Percentiles rank a stretch among this genome's conserved stretches.
phyloP scores from a whole-genome alignment of 169 alveolate genomes.

The Eimeria nieschulzi region DNA sequence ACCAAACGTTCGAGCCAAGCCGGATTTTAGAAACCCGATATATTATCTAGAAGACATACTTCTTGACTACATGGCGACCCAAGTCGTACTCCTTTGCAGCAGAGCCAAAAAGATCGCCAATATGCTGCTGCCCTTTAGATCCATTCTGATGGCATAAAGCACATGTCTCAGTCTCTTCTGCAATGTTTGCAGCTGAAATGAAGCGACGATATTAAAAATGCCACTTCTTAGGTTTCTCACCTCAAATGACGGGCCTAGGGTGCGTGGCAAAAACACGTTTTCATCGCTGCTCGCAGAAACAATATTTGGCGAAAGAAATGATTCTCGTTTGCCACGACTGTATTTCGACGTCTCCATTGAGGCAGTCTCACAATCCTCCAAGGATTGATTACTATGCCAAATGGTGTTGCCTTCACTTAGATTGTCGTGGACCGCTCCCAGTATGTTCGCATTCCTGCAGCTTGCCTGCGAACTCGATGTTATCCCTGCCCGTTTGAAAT shows the following conservation, averaged over 20 bases:
- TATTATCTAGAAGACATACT: background rate
- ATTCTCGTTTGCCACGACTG: background rate
- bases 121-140: background rate
- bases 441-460: background rate
- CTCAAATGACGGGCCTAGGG: background rate
- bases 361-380: background rate
- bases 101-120: background rate
- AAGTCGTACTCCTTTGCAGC: conserved; percentile 4
- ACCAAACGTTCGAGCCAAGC: too few species aligned
- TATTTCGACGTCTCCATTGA: background rate
- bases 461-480: background rate
- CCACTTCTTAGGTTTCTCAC: too few species aligned
- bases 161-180: background rate
- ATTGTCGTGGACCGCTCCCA: background rate
- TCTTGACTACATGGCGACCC: conserved; percentile 52
- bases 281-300: background rate
- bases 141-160: conserved; percentile 9
- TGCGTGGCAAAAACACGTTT: background rate
- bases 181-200: background rate
- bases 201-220: too few species aligned
- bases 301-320: background rate
- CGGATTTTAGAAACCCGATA: too few species aligned
- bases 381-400: too few species aligned
- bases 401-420: too few species aligned
- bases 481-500: background rate